Evolutionary conservation across 2,329 filamentous ascomycete species (phyloP).

Genomic region (Colletotrichum eleusines): DNA sequence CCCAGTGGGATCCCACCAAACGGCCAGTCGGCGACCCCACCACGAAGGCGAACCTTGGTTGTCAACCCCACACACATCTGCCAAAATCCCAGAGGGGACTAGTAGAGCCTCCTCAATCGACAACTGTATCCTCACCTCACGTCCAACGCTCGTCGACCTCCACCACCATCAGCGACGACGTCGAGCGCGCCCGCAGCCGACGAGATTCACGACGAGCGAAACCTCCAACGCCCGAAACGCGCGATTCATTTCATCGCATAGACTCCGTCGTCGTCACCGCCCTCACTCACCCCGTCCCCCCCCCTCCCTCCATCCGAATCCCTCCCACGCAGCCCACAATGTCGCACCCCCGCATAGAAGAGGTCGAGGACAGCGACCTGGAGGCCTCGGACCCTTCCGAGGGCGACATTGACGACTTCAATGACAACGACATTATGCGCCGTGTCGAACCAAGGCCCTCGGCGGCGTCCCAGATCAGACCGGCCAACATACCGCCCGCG

Average conservation of each 20-base stretch:
- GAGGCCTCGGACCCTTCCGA: conserved; percentile 85
- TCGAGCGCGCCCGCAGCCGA: conserved; percentile 3
- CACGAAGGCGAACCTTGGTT: conserved; percentile 33
- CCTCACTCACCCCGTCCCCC: conserved; percentile 29
- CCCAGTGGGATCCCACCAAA: conserved; percentile 23
- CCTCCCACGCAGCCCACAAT: conserved; percentile 57
- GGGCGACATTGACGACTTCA: conserved; percentile 79
- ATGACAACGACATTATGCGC: conserved; percentile 68
- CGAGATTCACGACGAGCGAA: not conserved
- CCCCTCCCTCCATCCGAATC: conserved; percentile 8
- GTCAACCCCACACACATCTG: conserved; percentile 27
- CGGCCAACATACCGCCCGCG: conserved; percentile 51
- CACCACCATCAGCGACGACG: conserved; percentile 26
- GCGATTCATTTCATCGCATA: not conserved
- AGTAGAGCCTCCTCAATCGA: conserved; percentile 35
- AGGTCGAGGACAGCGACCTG: conserved; percentile 85
- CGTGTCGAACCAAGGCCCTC: conserved; percentile 53
- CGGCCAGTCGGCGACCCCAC: conserved; percentile 24
- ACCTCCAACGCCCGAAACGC: not conserved
- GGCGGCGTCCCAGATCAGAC: conserved; percentile 50
- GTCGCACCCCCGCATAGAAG: conserved; percentile 92
- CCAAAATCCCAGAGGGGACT: conserved; percentile 40
- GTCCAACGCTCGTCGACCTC: conserved; percentile 26
- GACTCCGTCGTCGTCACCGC: not conserved
- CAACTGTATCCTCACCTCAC: conserved; percentile 37